A percentile compares a stretch with the other conserved stretches of the same genome.
Evolutionary conservation across 2,329 filamentous ascomycete species (phyloP).

Genomic region (Penicillium sp.): DNA sequence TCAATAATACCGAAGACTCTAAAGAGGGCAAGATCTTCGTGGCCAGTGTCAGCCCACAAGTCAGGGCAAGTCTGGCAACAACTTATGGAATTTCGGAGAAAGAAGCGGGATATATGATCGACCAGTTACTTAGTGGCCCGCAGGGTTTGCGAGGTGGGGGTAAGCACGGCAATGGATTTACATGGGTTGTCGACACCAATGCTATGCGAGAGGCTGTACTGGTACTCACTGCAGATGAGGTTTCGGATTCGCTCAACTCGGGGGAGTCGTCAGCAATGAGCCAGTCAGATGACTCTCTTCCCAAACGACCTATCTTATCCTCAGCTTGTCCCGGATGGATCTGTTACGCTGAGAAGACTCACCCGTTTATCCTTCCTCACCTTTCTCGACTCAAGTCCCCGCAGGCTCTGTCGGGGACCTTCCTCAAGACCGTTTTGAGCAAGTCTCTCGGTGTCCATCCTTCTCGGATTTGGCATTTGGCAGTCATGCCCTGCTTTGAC

Average conservation of each 20-base stretch:
- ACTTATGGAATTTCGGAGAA: constrained; percentile 65
- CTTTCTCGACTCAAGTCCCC: constrained; percentile 87
- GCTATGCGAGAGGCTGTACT: constrained; percentile 70
- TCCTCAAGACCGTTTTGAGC: constrained; percentile 78
- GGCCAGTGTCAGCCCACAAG: constrained; percentile 85
- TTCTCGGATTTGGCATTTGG: constrained; percentile 82
- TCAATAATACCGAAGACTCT: constrained; percentile 34
- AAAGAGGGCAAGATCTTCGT: constrained; percentile 68
- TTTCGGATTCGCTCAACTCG: constrained; percentile 38
- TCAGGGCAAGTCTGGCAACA: constrained; percentile 77
- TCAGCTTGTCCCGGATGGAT: constrained; percentile 96
- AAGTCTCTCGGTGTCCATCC: constrained; percentile 62
- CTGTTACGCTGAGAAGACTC: constrained; percentile 96
- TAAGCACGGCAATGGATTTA: constrained; percentile 64
- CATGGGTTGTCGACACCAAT: constrained; percentile 87
- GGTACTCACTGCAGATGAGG: constrained; percentile 68
- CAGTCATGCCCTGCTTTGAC: constrained; percentile 97
- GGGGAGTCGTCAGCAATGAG: constrained; percentile 9
- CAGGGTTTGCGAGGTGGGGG: constrained; percentile 63
- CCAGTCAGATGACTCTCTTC: constrained; percentile 18
- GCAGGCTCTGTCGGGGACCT: constrained; percentile 79
- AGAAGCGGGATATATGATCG: constrained; percentile 72
- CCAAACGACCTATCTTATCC: constrained; percentile 52
- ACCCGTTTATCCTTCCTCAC: constrained; percentile 84
- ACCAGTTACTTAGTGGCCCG: constrained; percentile 65